phyloP scores from a whole-genome alignment of 139 green algal genomes.

The Bryopsis sp. region DNA sequence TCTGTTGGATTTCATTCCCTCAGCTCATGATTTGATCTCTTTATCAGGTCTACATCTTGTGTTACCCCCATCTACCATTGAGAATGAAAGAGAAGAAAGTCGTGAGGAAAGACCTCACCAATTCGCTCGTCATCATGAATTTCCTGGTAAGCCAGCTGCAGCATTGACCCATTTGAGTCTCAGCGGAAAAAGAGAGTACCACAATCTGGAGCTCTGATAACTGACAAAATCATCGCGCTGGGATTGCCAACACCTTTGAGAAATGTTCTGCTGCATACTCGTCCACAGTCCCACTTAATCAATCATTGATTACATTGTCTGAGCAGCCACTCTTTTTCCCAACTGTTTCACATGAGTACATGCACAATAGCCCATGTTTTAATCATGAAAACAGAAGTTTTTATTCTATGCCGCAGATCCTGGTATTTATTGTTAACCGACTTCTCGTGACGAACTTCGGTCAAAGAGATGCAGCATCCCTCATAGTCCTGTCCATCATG shows the following conservation, averaged over 20 bases:
- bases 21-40: background rate
- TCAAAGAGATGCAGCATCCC: slow-evolving; percentile 14
- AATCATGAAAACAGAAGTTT: too few relatives aligned
- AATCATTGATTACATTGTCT: too few relatives aligned
- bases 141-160: slow-evolving; percentile 10
- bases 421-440: slow-evolving; percentile 19
- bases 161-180: too few relatives aligned
- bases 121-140: slow-evolving; percentile 17
- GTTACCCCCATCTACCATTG: slow-evolving; percentile 11
- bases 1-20: background rate
- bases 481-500: slow-evolving; percentile 13
- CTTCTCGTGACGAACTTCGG: slow-evolving; percentile 20
- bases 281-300: too few relatives aligned
- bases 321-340: too few relatives aligned
- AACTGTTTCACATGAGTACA: too few relatives aligned
- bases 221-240: too few relatives aligned
- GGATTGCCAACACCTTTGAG: too few relatives aligned
- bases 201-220: too few relatives aligned
- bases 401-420: background rate
- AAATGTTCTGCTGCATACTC: too few relatives aligned
- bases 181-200: too few relatives aligned
- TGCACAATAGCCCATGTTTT: too few relatives aligned
- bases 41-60: slow-evolving; percentile 1
- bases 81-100: slow-evolving; percentile 17
- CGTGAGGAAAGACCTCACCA: slow-evolving; percentile 14